A percentile compares a stretch with the other conserved stretches of the same genome.
Conservation (phyloP, 129 eudicot genomes). For the Artemisia annua region DNA sequence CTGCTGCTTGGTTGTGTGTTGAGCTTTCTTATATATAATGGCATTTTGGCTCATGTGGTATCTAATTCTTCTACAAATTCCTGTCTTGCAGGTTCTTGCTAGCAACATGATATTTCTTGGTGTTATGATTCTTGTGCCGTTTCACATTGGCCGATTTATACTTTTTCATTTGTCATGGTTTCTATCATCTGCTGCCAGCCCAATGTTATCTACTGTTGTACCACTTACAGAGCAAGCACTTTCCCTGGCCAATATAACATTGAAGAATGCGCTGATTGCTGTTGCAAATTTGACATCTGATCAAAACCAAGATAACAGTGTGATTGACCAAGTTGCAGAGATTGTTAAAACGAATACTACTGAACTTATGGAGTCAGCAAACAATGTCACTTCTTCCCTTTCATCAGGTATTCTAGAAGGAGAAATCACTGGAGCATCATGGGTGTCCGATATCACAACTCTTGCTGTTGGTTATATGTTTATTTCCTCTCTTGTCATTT, state of each 20-base stretch:
- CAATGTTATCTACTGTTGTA: slow-evolving; percentile 60
- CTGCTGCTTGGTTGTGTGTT: too few relatives aligned
- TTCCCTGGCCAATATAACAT: slow-evolving; percentile 70
- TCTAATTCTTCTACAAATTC: background rate
- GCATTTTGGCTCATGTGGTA: background rate
- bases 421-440: slow-evolving; percentile 51
- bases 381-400: slow-evolving; percentile 44
- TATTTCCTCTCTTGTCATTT: slow-evolving; percentile 56
- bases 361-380: slow-evolving; percentile 41
- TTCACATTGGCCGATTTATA: slow-evolving; percentile 74
- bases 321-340: slow-evolving; percentile 55
- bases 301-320: slow-evolving; percentile 33
- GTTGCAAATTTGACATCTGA: slow-evolving; percentile 68
- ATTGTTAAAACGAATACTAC: slow-evolving; percentile 51
- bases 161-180: slow-evolving; percentile 68
- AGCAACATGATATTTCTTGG: slow-evolving; percentile 94
- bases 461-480: slow-evolving; percentile 91
- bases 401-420: slow-evolving; percentile 60
- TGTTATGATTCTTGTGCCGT: slow-evolving; percentile 80
- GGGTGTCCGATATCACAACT: slow-evolving; percentile 81
- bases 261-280: slow-evolving; percentile 58
- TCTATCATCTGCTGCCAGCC: slow-evolving; percentile 62
- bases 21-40: background rate
- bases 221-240: slow-evolving; percentile 85
- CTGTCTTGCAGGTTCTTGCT: slow-evolving; percentile 77